Base-by-base conservation (phyloP, 2,329 filamentous ascomycete genomes). In the Amylocarpus encephaloides region DNA sequence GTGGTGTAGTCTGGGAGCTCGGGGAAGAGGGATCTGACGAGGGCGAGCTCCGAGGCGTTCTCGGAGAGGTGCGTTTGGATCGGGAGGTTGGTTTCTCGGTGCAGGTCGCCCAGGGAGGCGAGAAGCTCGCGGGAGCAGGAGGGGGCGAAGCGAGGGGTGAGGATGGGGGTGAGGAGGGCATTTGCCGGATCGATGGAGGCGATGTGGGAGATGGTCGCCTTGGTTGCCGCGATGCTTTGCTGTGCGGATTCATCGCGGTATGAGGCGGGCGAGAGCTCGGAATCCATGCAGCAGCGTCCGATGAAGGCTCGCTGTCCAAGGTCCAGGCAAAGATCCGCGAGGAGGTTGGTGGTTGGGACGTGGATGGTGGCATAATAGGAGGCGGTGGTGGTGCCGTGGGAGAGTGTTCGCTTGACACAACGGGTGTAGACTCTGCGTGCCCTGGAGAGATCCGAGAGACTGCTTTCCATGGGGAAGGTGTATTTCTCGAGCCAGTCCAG, bases 221-320 rank as follows among this genome's bases (percentile, higher is more conserved):
- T 67, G 0, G 85, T 86, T 34, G 76, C 75, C 1, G 66, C 59
- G 0, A 88, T 49, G 0, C 82, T 76, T 19, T 75, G 71, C 2
- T 78, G 77, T 0, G 82, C 69, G 13, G 78, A 82, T 50, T 78
- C 78, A 66, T 98, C 93, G 18, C 82, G 77, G 71, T 97, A 97
- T 71, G 85, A 87, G 1, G 78, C 76, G 0, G 91, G 91, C 34
- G 82, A 84, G 4, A 86, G 69, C 6, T 40, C 38, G 29, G 78
- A 77, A 67, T 97, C 89, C 93, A 98, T 97, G 73, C 91, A 96
- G n/a, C 94, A 88, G 36, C 93, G 78, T 30, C 93, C 93, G 36
- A 98, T 80, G 57, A 97, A 87, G 6, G 93, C 93, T 47, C 93
- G 78, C 70, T 98, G 93, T 40, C 93, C 93, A 22, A 80, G 72